A percentile compares a stretch with the other conserved stretches of the same genome.
These are phyloP conservation scores for Turritis glabra DNA, from an alignment of 345 rosid species.

Conservation along the genomic window DNA sequence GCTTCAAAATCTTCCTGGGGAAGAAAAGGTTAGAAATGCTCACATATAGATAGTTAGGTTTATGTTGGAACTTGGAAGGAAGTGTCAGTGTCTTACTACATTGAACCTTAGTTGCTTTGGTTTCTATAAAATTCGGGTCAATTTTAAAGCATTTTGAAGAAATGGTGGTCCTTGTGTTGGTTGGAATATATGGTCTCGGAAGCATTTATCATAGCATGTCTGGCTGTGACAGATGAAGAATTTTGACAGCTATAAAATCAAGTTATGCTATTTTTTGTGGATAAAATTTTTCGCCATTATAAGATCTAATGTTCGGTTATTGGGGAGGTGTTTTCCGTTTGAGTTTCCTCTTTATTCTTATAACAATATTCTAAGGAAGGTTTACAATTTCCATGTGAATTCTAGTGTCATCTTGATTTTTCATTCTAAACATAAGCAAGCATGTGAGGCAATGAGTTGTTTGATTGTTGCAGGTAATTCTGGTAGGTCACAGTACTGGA, in stretches of 20 bases:
- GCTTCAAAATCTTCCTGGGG: conserved; percentile 63
- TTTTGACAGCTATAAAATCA: background rate
- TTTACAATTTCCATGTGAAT: background rate
- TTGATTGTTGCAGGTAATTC: conserved; percentile 57
- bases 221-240: background rate
- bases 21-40: conserved; percentile 64
- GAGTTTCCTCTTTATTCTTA: background rate
- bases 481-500: conserved; percentile 87
- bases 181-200: background rate
- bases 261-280: background rate
- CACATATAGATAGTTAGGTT: background rate
- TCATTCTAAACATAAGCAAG: background rate
- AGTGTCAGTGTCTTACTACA: background rate
- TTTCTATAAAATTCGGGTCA: background rate
- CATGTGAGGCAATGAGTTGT: conserved; percentile 5
- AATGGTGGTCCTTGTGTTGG: background rate
- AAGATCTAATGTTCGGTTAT: background rate
- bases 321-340: background rate
- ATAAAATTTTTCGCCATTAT: background rate
- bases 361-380: background rate
- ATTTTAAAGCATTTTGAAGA: background rate
- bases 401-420: background rate
- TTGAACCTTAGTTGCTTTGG: background rate
- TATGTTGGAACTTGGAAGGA: background rate
- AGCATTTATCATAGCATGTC: background rate